Evolutionary conservation across 441 rosid species (phyloP), one percentile per base, ranked within the genome.

Genomic region (Corymbia citriodora): DNA sequence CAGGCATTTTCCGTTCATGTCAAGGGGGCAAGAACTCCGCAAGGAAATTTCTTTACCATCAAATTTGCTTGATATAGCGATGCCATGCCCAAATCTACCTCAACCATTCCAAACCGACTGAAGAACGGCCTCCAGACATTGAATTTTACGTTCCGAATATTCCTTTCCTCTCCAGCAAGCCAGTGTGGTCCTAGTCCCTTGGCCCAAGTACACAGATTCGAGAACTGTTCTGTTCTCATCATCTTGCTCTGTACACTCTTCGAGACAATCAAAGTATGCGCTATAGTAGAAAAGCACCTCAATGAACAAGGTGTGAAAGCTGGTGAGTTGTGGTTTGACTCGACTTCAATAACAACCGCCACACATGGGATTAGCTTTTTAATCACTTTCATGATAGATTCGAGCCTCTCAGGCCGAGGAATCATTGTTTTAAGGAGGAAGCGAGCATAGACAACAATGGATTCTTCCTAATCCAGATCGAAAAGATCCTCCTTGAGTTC

Each of bases 91-190:
- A 94, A 74, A 86, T 92, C 92, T 6, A 36, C 57, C 88, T 93
- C 94, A 16, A 90, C 54, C 91, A 91, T 89, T 23, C 92, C 91
- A 79, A 90, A 88, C 23, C 90, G 91, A 3, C 72, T 53, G 19
- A 93, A 92, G 55, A 55, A 81, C 1, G 54, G 57, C 86, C 94
- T 93, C 93, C 94, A 93, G 33, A 87, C 94, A 33, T 92, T 93
- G 19, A 94, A 88, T 87, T 90, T 92, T 93, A 92, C 90, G 57
- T 53, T 88, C 91, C 87, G 33, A 49, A 65, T 72, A 23, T 65
- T 87, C 90, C 92, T 92, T 45, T 93, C 92, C 31, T 92, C 93
- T 48, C 89, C 87, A 14, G 85, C 81, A 7, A 33, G 91, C 94
- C 87, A 94, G 87, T 68, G 87, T 82, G 18, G 90, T 92, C 70